These are phyloP conservation scores for Nicotiana rustica DNA, from an alignment of 305 asterid genomes.

Conservation along the genomic window DNA sequence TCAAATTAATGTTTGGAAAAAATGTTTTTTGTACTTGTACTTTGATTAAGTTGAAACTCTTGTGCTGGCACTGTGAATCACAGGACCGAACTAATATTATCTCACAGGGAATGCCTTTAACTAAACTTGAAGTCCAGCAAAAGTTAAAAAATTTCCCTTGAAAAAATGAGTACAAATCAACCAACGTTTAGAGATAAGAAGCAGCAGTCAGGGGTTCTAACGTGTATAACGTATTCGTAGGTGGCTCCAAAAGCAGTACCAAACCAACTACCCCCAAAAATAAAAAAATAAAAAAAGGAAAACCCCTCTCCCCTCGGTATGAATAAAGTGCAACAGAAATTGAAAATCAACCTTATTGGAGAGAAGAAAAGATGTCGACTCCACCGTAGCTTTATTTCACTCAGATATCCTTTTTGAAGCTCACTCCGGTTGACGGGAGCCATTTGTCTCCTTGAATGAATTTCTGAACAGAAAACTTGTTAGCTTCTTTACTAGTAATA, in stretches of 20 bases:
- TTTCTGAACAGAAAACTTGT: slow-evolving; percentile 40
- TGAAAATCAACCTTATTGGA: background rate
- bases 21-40: no score
- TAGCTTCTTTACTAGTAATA: slow-evolving; percentile 29
- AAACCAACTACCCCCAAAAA: background rate
- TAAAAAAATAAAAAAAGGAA: no score
- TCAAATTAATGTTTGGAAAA: no score
- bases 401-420: slow-evolving; percentile 44
- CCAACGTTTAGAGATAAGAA: background rate
- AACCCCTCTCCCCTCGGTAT: no score
- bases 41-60: background rate
- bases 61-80: background rate
- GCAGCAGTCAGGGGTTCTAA: background rate
- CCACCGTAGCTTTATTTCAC: background rate
- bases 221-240: background rate
- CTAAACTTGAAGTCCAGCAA: background rate
- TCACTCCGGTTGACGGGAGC: slow-evolving; percentile 43
- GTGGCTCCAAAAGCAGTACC: background rate
- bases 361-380: background rate
- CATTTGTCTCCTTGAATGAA: slow-evolving; percentile 44
- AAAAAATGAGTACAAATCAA: background rate
- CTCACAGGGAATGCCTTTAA: background rate
- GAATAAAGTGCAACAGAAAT: background rate
- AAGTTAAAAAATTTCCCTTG: background rate
- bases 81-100: no score